A percentile compares a stretch with the other conserved stretches of the same genome.
Conservation (phyloP, 1,284 basidiomycete genomes). For the Cryptococcus hybrid region DNA sequence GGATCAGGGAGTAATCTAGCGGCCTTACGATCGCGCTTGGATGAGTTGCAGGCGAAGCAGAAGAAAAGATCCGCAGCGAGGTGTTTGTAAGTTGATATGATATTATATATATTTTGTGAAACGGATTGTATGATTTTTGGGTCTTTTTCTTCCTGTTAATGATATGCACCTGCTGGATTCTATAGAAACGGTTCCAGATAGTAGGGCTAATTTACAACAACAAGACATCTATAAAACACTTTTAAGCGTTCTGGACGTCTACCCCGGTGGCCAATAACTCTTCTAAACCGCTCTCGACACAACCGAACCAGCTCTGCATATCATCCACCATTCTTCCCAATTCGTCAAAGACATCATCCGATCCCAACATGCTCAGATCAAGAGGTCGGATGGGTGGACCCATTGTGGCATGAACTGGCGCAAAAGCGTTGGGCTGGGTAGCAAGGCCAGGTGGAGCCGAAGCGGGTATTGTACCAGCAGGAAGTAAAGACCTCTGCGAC, state of each 20-base stretch:
- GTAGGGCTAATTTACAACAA: constrained; percentile 3
- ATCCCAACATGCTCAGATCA: constrained; percentile 64
- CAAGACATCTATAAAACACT: not conserved
- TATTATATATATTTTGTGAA: not conserved
- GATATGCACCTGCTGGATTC: not conserved
- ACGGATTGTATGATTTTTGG: not conserved
- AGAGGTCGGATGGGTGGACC: constrained; percentile 60
- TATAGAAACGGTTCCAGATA: not conserved
- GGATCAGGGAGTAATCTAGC: constrained; percentile 9
- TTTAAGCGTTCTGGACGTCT: not conserved
- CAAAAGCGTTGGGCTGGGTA: not conserved
- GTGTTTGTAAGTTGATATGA: not conserved
- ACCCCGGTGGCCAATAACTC: constrained; percentile 49
- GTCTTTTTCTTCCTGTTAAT: not conserved
- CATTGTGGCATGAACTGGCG: not conserved
- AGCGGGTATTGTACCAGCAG: not conserved
- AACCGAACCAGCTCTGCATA: constrained; percentile 73
- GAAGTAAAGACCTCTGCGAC: not conserved
- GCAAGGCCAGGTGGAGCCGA: not conserved
- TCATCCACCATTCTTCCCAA: constrained; percentile 75
- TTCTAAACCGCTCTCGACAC: constrained; percentile 68
- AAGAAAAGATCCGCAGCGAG: not conserved
- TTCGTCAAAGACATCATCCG: constrained; percentile 66
- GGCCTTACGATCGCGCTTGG: constrained; percentile 23
- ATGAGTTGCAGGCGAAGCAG: constrained; percentile 25